Evolutionary conservation across 768 basidiomycete species (phyloP).

Genomic region (Russula sp.): DNA sequence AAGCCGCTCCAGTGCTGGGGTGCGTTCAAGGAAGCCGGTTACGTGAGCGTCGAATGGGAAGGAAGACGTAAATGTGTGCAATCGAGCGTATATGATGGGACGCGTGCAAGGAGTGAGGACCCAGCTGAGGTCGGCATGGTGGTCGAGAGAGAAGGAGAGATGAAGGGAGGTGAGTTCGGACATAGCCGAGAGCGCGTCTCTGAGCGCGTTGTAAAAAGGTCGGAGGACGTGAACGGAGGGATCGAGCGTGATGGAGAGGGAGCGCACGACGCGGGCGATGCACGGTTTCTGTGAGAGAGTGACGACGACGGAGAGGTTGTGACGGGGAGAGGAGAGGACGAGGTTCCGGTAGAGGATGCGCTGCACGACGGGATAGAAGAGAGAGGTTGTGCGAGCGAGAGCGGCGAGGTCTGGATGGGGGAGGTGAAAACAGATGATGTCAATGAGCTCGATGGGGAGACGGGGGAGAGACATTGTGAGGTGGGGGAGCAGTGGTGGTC

Average conservation of each 20-base stretch:
- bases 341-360: constrained; percentile 59
- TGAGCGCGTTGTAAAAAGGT: constrained; percentile 43
- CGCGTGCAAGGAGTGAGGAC: constrained; percentile 33
- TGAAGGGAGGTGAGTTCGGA: constrained; percentile 49
- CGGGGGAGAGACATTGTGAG: constrained; percentile 36
- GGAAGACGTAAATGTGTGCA: constrained; percentile 51
- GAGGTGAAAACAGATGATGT: constrained; percentile 37
- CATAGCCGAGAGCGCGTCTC: constrained; percentile 53
- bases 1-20: constrained; percentile 49
- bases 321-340: constrained; percentile 36
- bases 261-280: constrained; percentile 54
- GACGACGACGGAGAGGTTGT: constrained; percentile 42
- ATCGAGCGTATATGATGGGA: constrained; percentile 35
- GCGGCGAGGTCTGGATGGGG: constrained; percentile 36
- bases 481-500: background rate
- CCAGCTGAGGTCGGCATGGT: constrained; percentile 39
- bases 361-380: constrained; percentile 44
- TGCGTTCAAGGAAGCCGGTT: constrained; percentile 48
- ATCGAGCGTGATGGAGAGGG: constrained; percentile 49
- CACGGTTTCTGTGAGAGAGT: constrained; percentile 52
- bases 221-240: constrained; percentile 35
- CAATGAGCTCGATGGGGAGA: constrained; percentile 59
- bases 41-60: constrained; percentile 55
- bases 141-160: constrained; percentile 39
- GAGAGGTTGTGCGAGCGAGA: constrained; percentile 39